phyloP scores from a whole-genome alignment of 2,329 filamentous ascomycete genomes.

The Apiospora malaysiana region DNA sequence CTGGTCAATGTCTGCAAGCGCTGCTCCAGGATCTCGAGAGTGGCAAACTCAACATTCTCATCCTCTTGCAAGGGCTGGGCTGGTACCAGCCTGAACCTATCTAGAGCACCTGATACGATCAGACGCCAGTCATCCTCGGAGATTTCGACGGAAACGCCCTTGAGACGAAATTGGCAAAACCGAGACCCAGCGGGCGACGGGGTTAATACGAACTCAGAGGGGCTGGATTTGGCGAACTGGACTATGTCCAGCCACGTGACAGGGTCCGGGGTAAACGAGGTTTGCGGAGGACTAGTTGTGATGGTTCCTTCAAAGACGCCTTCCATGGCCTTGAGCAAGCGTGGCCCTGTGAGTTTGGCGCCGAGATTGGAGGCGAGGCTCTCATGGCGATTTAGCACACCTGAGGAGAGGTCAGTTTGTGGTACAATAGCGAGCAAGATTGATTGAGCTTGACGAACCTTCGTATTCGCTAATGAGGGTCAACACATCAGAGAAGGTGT shows the following conservation, averaged over 20 bases:
- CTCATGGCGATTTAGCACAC: constrained; percentile 82
- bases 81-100: constrained; percentile 74
- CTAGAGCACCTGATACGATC: constrained; percentile 81
- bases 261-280: constrained; percentile 57
- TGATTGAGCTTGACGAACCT: constrained; percentile 45
- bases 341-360: constrained; percentile 80
- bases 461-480: constrained; percentile 80
- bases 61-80: constrained; percentile 84
- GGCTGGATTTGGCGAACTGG: constrained; percentile 80
- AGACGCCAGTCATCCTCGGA: constrained; percentile 86
- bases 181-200: constrained; percentile 71
- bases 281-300: constrained; percentile 56
- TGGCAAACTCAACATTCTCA: constrained; percentile 83
- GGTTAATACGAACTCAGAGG: constrained; percentile 76
- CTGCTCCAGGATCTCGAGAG: constrained; percentile 82
- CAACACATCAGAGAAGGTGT: constrained; percentile 76
- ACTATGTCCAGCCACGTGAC: constrained; percentile 88
- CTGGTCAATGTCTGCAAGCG: constrained; percentile 79
- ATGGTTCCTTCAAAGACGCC: constrained; percentile 84
- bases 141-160: constrained; percentile 83
- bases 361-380: constrained; percentile 86
- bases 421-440: neutral
- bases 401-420: constrained; percentile 43
- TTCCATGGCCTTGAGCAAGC: constrained; percentile 85
- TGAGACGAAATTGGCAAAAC: constrained; percentile 82